These are phyloP conservation scores for Rhodotorula sp. DNA, from an alignment of 1,284 basidiomycete genomes.

Conservation along the genomic window DNA sequence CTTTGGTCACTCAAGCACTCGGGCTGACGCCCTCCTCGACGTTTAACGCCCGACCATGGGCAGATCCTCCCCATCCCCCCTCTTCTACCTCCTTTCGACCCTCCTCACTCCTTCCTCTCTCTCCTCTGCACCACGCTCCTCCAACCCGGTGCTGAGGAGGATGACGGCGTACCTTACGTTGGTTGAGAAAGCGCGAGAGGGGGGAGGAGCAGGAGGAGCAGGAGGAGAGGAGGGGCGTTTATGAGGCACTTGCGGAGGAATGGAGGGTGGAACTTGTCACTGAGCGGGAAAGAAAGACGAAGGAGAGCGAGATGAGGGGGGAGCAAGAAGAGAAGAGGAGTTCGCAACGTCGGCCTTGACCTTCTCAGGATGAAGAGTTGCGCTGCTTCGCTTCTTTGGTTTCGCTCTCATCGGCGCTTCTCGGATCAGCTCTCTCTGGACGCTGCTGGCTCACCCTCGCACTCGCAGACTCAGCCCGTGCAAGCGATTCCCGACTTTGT, in stretches of 20 bases:
- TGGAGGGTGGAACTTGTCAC: too few species aligned
- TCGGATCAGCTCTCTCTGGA: not conserved
- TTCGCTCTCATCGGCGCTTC: not conserved
- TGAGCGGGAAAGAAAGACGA: not conserved
- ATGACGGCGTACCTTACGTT: not conserved
- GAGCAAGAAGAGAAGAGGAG: not conserved
- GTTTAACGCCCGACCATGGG: not conserved
- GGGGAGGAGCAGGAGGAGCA: not conserved
- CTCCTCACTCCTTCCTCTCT: slow-evolving; percentile 1
- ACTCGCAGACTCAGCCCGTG: not conserved
- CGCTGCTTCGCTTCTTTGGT: not conserved
- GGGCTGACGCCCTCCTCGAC: too few species aligned
- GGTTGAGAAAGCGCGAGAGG: not conserved
- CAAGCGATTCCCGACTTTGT: not conserved
- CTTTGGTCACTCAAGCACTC: too few species aligned
- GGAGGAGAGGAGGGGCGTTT: not conserved
- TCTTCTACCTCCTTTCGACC: not conserved
- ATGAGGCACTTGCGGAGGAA: not conserved
- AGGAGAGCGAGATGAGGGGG: not conserved
- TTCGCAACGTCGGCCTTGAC: too few species aligned
- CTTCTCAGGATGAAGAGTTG: not conserved
- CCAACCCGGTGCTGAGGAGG: not conserved
- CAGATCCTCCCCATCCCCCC: not conserved
- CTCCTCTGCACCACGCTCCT: not conserved
- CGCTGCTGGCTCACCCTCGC: not conserved